These are phyloP conservation scores for Hysterium pulicare DNA, from an alignment of 2,329 filamentous ascomycete genomes.

Conservation along the genomic window DNA sequence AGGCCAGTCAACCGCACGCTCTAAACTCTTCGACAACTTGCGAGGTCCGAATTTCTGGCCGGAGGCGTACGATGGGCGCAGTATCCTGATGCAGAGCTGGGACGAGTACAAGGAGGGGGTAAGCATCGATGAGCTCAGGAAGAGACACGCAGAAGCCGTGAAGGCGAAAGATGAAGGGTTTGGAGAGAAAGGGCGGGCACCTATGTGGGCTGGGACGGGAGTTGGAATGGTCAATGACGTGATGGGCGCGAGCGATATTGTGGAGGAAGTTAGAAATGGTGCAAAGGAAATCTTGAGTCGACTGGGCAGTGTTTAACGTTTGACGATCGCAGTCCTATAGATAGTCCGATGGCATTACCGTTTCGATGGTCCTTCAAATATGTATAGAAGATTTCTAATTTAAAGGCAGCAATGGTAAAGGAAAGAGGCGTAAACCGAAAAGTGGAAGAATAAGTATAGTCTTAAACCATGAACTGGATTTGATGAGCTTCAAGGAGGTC, in stretches of 20 bases:
- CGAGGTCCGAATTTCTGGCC: constrained; percentile 60
- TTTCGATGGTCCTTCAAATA: too few relatives aligned
- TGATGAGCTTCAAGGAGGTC: too few relatives aligned
- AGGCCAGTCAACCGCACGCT: constrained; percentile 48
- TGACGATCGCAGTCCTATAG: too few relatives aligned
- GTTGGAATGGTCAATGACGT: constrained; percentile 56
- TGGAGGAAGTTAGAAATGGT: constrained; percentile 31
- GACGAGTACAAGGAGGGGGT: constrained; percentile 38
- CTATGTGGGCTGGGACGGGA: constrained; percentile 57
- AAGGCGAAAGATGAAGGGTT: constrained; percentile 49
- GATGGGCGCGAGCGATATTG: constrained; percentile 51
- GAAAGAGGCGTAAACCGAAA: too few relatives aligned
- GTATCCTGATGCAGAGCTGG: constrained; percentile 53
- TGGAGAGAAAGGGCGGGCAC: constrained; percentile 52
- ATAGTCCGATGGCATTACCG: too few relatives aligned
- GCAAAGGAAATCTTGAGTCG: background rate
- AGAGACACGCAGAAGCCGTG: constrained; percentile 45
- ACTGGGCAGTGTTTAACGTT: too few relatives aligned
- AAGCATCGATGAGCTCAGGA: constrained; percentile 42
- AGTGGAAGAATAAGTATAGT: too few relatives aligned
- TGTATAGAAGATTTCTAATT: too few relatives aligned
- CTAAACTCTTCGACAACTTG: constrained; percentile 51
- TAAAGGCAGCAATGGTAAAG: too few relatives aligned
- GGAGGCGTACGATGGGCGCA: constrained; percentile 54
- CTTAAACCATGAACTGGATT: too few relatives aligned